Evolutionary conservation across 2,329 filamentous ascomycete species (phyloP), one percentile per base, ranked within the genome.

Genomic region (Epichloe sylvatica): DNA sequence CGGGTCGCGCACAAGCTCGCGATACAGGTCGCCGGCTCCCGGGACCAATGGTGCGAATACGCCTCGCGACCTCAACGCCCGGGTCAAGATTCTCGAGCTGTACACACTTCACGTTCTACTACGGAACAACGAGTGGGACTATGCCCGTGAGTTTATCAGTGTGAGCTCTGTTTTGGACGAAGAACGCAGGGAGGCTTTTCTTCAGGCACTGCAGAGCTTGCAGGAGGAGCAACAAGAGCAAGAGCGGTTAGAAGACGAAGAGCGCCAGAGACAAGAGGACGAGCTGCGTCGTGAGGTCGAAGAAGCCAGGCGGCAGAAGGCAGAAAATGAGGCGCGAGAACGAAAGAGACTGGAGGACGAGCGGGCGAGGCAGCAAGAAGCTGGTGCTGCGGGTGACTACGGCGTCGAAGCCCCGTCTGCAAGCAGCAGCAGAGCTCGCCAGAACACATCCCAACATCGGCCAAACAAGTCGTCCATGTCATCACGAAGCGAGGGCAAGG

Each of bases 51-150:
- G 86, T 51, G 82, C 88, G 39, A 82, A 88, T 61, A 94, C 88
- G 0, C 88, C 88, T 0, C 81, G 86, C 54, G 88, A 94, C 62
- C 77, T 95, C 36, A 83, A 86, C 57, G 82, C 87, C 4, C 78
- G 89, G 43, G 82, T 96, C 55, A 94, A 94, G 70, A 86, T 98
- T 40, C 78, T 98, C 46, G 92, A 98, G 68, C 75, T 98, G 8
- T 98, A 96, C 65, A 94, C 89, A 1, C 76, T 98, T 4, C 92
- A 98, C 62, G 87, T 97, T 7, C 78, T 98, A n/a, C 81, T 91
- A 5, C 78, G 88, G 48, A 97, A 96, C 58, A 82, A 87, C 50
- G 89, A 97, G 68, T 98, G 92, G 92, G 87, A 95, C 51, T 96
- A 96, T 59, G 88, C 92, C 4, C 79, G 81, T 52, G 86, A 94